Base-by-base conservation (phyloP, 306 rosid species). In the Sindora glabra region DNA sequence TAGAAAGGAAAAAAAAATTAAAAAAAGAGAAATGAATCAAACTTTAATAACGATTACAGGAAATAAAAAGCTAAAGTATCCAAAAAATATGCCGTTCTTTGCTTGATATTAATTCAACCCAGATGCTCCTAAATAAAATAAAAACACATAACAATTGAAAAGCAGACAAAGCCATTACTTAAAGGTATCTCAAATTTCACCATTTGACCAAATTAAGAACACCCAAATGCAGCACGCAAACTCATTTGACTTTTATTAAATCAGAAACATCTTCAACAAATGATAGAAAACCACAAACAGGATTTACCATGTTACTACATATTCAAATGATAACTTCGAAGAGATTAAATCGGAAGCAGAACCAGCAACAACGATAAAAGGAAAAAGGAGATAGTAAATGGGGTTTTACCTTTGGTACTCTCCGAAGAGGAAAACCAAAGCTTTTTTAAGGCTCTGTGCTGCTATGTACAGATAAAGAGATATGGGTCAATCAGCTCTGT, bases 341-440 rank as follows among this genome's bases (percentile, higher is more conserved):
- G n/a, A n/a, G n/a, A n/a, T n/a, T n/a, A 12, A 48, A 44, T 30
- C 7, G 15, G 2, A 65, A 63, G 17, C 15, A 39, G 9, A 56
- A 41, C n/a, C n/a, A n/a, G n/a, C n/a, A n/a, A n/a, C n/a, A n/a
- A n/a, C 12, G 32, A 33, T 4, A n/a, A 70, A 21, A 3, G 6
- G 53, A 48, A 58, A 64, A 14, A 5, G n/a, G 47, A 51, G 29
- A 66, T 45, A 71, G 61, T 48, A 27, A 60, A 67, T 18, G 37
- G 50, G n/a, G 53, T 37, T 53, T 67, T 64, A 81, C 89, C 85
- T 63, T 71, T 26, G 73, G 63, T 61, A 51, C 65, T 54, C 21
- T 27, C 65, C 24, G 64, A 66, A 74, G 70, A 49, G 61, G 53
- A 71, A 65, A 76, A 52, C 51, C 68, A 71, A 74, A 64, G 72